A percentile compares a stretch with the other conserved stretches of the same genome.
Evolutionary conservation across 345 rosid genomes (phyloP).

Genomic region (Salix dunnii): DNA sequence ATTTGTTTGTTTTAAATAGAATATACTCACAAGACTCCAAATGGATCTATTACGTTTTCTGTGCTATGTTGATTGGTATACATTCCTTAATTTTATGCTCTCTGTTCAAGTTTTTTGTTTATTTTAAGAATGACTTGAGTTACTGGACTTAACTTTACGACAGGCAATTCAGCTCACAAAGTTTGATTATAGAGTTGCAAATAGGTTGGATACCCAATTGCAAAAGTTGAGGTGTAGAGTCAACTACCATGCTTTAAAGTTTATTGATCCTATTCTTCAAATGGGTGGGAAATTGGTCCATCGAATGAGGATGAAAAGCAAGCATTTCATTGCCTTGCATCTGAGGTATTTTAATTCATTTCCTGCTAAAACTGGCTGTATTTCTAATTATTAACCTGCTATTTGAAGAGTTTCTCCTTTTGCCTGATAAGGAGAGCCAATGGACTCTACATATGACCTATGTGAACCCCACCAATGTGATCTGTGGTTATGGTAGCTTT

Average conservation of each 20-base stretch:
- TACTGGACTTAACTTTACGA: conserved; percentile 12
- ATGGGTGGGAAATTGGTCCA: conserved; percentile 73
- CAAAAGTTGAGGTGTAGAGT: conserved; percentile 97
- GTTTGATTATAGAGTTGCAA: conserved; percentile 93
- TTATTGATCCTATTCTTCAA: conserved; percentile 67
- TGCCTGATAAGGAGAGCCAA: not conserved
- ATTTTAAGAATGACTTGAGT: not conserved
- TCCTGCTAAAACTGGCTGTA: not conserved
- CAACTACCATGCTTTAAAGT: conserved; percentile 84
- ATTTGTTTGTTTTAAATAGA: not conserved
- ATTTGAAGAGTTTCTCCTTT: not conserved
- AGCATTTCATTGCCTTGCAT: conserved; percentile 87
- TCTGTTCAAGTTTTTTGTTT: not conserved
- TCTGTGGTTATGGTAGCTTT: not conserved
- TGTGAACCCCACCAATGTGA: not conserved
- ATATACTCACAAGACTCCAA: not conserved
- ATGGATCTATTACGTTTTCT: not conserved
- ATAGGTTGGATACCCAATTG: conserved; percentile 72
- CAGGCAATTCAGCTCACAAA: conserved; percentile 86
- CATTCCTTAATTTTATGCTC: not conserved
- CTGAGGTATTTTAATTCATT: conserved; percentile 52
- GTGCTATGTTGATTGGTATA: not conserved
- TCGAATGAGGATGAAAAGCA: conserved; percentile 74
- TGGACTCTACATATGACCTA: not conserved
- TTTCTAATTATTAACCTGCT: not conserved